A percentile compares a stretch with the other conserved stretches of the same genome.
Evolutionary conservation across 192 early-diverging fungal genomes (phyloP).

Genomic region (Backusella tuberculispora): DNA sequence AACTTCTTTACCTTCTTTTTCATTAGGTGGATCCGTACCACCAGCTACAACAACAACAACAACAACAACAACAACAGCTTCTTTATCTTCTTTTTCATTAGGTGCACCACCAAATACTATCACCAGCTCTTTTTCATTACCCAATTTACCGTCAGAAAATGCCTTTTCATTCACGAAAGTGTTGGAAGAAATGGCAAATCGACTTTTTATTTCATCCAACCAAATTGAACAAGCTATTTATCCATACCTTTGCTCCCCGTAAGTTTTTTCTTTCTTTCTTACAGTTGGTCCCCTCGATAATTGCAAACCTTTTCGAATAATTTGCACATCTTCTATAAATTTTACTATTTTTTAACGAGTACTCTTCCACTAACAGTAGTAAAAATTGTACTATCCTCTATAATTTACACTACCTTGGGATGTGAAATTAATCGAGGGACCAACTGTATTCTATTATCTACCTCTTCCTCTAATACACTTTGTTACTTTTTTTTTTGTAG

Average conservation of each 20-base stretch:
- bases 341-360: too few species aligned
- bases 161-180: constrained; percentile 11
- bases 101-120: background rate
- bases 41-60: background rate
- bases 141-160: background rate
- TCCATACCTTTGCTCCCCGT: too few species aligned
- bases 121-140: background rate
- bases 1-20: background rate
- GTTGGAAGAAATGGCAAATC: background rate
- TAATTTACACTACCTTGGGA: too few species aligned
- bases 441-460: too few species aligned
- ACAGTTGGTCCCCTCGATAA: too few species aligned
- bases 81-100: background rate
- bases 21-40: background rate
- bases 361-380: too few species aligned
- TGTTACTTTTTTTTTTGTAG: background rate
- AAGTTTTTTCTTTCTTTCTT: too few species aligned
- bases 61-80: background rate
- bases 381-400: too few species aligned
- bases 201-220: background rate
- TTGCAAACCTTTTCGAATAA: too few species aligned
- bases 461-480: background rate
- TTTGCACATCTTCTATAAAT: too few species aligned
- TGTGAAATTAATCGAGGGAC: too few species aligned
- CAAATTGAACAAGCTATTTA: background rate